Evolutionary conservation across 208 protist species (phyloP).

Genomic region (Wallacemonas rigidus): DNA sequence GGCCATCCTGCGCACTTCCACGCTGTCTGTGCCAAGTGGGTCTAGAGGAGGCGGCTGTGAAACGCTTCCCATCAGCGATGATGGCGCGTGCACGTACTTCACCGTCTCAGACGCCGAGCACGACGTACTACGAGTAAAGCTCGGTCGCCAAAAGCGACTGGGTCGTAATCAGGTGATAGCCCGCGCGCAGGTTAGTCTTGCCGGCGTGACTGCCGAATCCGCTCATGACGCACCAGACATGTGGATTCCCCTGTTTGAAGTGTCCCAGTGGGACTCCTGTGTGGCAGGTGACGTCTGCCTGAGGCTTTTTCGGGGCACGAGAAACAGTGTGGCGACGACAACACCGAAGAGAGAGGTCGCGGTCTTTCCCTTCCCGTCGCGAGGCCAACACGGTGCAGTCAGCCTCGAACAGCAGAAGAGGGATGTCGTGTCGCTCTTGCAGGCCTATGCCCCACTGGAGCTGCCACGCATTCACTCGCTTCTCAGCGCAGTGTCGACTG

Average conservation of each 20-base stretch:
- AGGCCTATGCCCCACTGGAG: slow-evolving; percentile 11
- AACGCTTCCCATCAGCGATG: slow-evolving; percentile 17
- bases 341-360: too few species aligned
- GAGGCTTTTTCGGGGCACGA: neutral
- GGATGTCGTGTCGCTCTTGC: slow-evolving; percentile 25
- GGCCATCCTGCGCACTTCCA: slow-evolving; percentile 19
- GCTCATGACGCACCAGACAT: neutral
- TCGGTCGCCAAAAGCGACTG: slow-evolving; percentile 20
- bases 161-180: slow-evolving; percentile 24
- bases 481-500: neutral
- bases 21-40: neutral
- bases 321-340: too few species aligned
- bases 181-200: slow-evolving; percentile 21
- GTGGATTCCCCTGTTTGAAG: slow-evolving; percentile 20
- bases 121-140: slow-evolving; percentile 9
- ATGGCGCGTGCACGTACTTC: slow-evolving; percentile 8
- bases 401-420: slow-evolving; percentile 1
- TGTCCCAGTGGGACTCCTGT: neutral
- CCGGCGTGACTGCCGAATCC: slow-evolving; percentile 8
- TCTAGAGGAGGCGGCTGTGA: neutral
- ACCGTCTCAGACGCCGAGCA: slow-evolving; percentile 11
- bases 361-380: too few species aligned
- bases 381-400: neutral
- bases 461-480: slow-evolving; percentile 9
- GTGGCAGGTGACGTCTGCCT: slow-evolving; percentile 10